These are phyloP conservation scores for Acacia pycnantha DNA, from an alignment of 331 rosid species.

Conservation along the genomic window DNA sequence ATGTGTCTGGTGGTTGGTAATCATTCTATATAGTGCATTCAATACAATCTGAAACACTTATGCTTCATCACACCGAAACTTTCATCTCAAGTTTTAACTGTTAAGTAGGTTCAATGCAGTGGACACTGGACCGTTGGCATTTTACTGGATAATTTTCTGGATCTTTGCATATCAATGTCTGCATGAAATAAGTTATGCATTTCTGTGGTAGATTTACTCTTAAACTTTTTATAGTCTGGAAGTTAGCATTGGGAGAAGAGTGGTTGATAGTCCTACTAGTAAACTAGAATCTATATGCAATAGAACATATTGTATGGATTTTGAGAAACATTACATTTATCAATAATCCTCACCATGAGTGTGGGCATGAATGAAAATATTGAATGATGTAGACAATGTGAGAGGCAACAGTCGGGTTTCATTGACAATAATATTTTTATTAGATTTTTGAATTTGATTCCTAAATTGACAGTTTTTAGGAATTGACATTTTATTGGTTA, in stretches of 20 bases:
- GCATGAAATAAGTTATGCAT: constrained; percentile 6
- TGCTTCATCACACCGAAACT: neutral
- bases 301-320: neutral
- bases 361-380: neutral
- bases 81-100: constrained; percentile 5
- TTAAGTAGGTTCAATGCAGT: constrained; percentile 12
- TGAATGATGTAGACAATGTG: neutral
- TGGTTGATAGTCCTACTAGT: constrained; percentile 1
- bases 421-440: neutral
- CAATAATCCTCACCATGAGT: constrained; percentile 3
- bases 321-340: neutral
- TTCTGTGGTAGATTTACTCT: neutral
- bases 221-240: neutral
- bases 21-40: neutral
- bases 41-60: neutral
- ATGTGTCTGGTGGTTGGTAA: constrained; percentile 20
- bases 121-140: neutral
- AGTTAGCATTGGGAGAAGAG: neutral
- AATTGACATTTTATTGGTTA: neutral
- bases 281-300: neutral
- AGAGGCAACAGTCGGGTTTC: neutral
- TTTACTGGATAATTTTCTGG: neutral
- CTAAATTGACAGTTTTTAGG: neutral
- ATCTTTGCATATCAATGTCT: constrained; percentile 5
- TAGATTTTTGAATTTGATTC: neutral